Base-by-base conservation (phyloP, 352 stramenopile genomes). In the Phytophthora pini region DNA sequence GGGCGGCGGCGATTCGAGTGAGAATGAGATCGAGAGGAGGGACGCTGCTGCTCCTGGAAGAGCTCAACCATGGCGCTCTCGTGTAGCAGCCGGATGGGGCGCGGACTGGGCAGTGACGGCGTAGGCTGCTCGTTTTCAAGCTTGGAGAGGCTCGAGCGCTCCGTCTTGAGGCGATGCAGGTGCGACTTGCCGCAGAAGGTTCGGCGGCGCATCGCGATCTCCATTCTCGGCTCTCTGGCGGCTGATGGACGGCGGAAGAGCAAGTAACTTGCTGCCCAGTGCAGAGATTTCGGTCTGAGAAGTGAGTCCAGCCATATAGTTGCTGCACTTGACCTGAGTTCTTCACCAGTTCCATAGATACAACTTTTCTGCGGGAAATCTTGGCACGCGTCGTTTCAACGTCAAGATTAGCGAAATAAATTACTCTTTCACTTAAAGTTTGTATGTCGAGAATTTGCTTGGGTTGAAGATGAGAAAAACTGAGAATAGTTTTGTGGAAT, bases 11-110 rank as follows among this genome's bases (percentile, higher is more conserved):
- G 46, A 41, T 43, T 51, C 9, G 64, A 52, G 46, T 24, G 32
- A 57, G 59, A 38, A 11, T 44, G 22, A 32, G 43, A 26, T 2
- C 39, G 53, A 32, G 52, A 54, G 26, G 49, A 51, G 36, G 34
- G 24, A 9, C 61, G 65, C 55, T 71, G 63, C 56, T 84, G 77
- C 65, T 85, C 72, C 43, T 83, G 68, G 40, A 71, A 77, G 40
- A 81, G 61, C 44, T 85, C 74, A 15, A 67, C 36, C 71, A 76
- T 83, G 47, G 58, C 43, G 52, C 54, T 71, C 38, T 83, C 74
- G 32, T 86, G 77, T 34, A 81, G 61, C 40, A 80, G 49, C 10
- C 65, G 65, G 38, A 85, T 52, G 43, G 72, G 65, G 13, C 43
- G 59, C 15, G 64, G 50, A 47, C 69, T 74, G 45, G 34, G 43